These are phyloP conservation scores for Auricularia sp. DNA, from an alignment of 768 basidiomycete genomes.

Conservation along the genomic window DNA sequence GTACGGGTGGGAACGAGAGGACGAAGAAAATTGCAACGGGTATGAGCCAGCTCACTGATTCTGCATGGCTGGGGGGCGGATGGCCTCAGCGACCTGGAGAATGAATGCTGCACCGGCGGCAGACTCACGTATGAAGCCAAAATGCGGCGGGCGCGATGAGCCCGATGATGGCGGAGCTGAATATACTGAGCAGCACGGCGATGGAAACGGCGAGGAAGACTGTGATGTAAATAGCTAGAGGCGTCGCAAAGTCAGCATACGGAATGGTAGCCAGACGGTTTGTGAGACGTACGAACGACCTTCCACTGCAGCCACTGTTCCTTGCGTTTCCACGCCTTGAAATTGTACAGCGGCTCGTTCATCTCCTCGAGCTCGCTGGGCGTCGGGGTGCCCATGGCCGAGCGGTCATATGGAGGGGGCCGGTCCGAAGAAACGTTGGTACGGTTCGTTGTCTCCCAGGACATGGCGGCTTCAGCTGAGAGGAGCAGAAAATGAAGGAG, in stretches of 20 bases:
- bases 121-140: not conserved
- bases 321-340: not conserved
- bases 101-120: not conserved
- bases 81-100: not conserved
- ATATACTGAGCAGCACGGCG: not conserved
- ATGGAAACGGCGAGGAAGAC: not conserved
- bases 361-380: slow-evolving; percentile 13
- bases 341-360: not conserved
- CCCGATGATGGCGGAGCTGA: not conserved
- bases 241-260: not conserved
- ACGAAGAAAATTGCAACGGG: slow-evolving; percentile 76
- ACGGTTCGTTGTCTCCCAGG: too few species aligned
- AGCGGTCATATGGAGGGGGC: too few species aligned
- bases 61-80: not conserved
- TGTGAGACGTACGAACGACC: not conserved
- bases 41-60: slow-evolving; percentile 53
- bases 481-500: too few species aligned
- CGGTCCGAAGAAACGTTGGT: too few species aligned
- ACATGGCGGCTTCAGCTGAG: too few species aligned
- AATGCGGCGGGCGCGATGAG: not conserved
- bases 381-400: slow-evolving; percentile 13
- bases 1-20: slow-evolving; percentile 75
- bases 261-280: not conserved
- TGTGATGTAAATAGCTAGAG: not conserved
- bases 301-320: not conserved